These are phyloP conservation scores for Cytospora mali DNA, from an alignment of 2,329 filamentous ascomycete species.

Conservation along the genomic window DNA sequence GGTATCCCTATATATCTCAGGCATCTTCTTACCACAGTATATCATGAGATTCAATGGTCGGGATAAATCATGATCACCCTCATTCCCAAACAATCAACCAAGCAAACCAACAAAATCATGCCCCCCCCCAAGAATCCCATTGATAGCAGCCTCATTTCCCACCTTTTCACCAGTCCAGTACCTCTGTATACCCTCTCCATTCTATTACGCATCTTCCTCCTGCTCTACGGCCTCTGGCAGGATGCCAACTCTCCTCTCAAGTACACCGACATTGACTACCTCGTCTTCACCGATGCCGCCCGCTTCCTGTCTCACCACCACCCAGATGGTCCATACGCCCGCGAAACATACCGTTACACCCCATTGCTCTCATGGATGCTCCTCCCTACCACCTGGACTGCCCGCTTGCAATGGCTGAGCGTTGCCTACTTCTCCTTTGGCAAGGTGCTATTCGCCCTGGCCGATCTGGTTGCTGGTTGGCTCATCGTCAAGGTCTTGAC, in stretches of 20 bases:
- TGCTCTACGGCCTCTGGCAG: conserved; percentile 90
- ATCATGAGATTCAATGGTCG: too few species aligned
- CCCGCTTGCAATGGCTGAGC: conserved; percentile 33
- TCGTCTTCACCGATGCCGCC: conserved; percentile 95
- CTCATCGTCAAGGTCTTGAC: conserved; percentile 58
- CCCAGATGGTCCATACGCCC: conserved; percentile 70
- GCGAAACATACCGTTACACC: conserved; percentile 96
- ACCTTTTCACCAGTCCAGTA: conserved; percentile 42
- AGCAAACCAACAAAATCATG: not conserved
- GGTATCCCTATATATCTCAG: too few species aligned
- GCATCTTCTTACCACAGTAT: too few species aligned
- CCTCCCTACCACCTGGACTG: conserved; percentile 69
- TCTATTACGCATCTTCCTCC: conserved; percentile 69
- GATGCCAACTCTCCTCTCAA: conserved; percentile 90
- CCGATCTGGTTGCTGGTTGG: conserved; percentile 84
- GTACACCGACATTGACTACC: conserved; percentile 99
- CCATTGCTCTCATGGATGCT: conserved; percentile 91
- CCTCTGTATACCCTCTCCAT: conserved; percentile 61
- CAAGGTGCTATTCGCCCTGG: conserved; percentile 81
- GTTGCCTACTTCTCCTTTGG: conserved; percentile 74
- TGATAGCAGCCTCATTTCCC: conserved; percentile 28
- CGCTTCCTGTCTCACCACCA: conserved; percentile 68
- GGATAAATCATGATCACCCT: too few species aligned
- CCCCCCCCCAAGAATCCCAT: not conserved
- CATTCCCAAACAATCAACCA: too few species aligned